These are phyloP conservation scores for Erythrophleum fordii DNA, from an alignment of 306 rosid genomes.

Conservation along the genomic window DNA sequence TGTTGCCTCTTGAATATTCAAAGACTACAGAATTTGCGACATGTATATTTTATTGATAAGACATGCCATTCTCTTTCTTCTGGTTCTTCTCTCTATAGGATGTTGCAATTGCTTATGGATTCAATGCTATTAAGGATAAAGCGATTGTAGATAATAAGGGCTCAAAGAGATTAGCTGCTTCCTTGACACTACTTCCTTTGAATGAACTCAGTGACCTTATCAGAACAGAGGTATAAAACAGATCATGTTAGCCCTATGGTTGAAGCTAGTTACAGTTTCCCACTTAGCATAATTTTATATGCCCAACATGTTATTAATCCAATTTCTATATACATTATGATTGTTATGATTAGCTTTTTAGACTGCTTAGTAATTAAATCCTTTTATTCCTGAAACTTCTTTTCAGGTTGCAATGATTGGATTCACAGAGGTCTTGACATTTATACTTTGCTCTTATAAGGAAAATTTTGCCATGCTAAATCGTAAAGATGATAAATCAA, in stretches of 20 bases:
- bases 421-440: conserved; percentile 88
- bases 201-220: conserved; percentile 81
- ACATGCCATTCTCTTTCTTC: neutral
- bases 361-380: conserved; percentile 28
- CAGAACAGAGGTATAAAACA: conserved; percentile 68
- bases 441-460: conserved; percentile 76
- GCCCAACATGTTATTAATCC: no score
- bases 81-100: conserved; percentile 55
- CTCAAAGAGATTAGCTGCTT: conserved; percentile 67
- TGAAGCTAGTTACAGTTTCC: conserved; percentile 11
- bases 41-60: conserved; percentile 30
- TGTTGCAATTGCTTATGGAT: conserved; percentile 94
- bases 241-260: conserved; percentile 11
- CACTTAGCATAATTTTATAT: conserved; percentile 2
- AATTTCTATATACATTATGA: neutral
- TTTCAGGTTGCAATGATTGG: conserved; percentile 79
- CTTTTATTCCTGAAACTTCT: conserved; percentile 28
- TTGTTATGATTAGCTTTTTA: conserved; percentile 25
- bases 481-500: conserved; percentile 74
- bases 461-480: conserved; percentile 85
- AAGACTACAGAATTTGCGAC: conserved; percentile 6
- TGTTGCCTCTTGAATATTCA: neutral
- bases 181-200: conserved; percentile 69
- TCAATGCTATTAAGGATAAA: conserved; percentile 75
- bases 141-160: conserved; percentile 81